These are phyloP conservation scores for Erucastrum elatum DNA, from an alignment of 345 rosid genomes.

Conservation along the genomic window DNA sequence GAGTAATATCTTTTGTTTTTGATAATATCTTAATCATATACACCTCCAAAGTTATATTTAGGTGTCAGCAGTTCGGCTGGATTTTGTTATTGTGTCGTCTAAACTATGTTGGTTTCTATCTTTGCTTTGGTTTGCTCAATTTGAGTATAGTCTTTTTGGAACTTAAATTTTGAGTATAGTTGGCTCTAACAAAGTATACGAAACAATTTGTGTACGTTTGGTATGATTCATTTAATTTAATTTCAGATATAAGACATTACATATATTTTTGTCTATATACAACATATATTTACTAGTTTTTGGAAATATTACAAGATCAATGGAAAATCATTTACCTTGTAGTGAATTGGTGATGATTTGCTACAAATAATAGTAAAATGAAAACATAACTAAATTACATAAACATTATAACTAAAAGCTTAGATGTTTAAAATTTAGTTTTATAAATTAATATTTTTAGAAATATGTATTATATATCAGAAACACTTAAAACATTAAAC, in stretches of 20 bases:
- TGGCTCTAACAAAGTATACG: background rate
- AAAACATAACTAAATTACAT: too few relatives aligned
- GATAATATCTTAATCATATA: too few relatives aligned
- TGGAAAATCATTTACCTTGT: background rate
- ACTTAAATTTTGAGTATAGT: background rate
- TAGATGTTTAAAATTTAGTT: background rate
- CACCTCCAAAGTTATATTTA: background rate
- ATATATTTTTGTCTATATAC: background rate
- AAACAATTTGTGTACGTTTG: background rate
- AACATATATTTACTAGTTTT: background rate
- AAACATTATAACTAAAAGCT: background rate
- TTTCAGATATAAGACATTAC: background rate
- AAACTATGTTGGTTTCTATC: constrained; percentile 3
- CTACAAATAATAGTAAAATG: background rate
- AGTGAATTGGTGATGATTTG: background rate
- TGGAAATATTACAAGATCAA: background rate
- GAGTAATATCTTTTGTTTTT: too few relatives aligned
- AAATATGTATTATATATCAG: too few relatives aligned
- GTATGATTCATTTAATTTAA: background rate
- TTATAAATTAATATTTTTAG: too few relatives aligned
- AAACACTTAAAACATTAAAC: too few relatives aligned
- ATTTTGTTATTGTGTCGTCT: background rate
- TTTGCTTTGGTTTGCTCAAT: background rate
- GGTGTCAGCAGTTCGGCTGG: background rate
- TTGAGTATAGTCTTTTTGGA: too few relatives aligned